These are phyloP conservation scores for Rosa lucieae DNA, from an alignment of 306 rosid species.

Conservation along the genomic window DNA sequence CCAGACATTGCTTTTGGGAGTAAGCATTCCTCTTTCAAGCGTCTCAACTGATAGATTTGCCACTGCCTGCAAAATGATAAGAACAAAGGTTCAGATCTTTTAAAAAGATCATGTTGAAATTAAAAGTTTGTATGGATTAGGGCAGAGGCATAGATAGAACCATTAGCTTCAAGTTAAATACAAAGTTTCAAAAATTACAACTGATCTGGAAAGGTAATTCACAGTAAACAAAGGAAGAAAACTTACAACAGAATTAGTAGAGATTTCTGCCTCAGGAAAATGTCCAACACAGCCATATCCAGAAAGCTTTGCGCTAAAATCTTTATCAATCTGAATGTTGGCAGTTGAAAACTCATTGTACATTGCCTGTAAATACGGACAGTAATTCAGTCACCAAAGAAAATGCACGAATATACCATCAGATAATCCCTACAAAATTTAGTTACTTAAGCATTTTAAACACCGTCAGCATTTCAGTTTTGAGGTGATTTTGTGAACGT, in stretches of 20 bases:
- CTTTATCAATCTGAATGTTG: slow-evolving; percentile 94
- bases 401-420: not conserved
- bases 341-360: slow-evolving; percentile 91
- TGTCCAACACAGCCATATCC: slow-evolving; percentile 98
- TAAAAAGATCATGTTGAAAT: slow-evolving; percentile 1
- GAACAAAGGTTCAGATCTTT: slow-evolving; percentile 6
- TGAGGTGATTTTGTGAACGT: not conserved
- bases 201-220: not conserved
- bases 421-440: not conserved
- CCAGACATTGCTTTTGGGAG: slow-evolving; percentile 99
- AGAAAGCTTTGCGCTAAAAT: slow-evolving; percentile 98
- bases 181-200: not conserved
- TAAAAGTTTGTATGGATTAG: not conserved
- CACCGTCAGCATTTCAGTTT: not conserved
- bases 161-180: not conserved
- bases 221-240: not conserved
- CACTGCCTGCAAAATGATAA: slow-evolving; percentile 60
- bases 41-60: slow-evolving; percentile 95
- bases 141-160: not conserved
- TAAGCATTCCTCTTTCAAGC: slow-evolving; percentile 88
- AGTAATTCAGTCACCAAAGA: slow-evolving; percentile 30
- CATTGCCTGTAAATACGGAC: slow-evolving; percentile 74
- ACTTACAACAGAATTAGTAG: slow-evolving; percentile 79
- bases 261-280: slow-evolving; percentile 79
- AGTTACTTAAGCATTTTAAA: not conserved